Conservation (phyloP, 2,329 filamentous ascomycete genomes). For the Paraphaeosphaeria sporulosa region DNA sequence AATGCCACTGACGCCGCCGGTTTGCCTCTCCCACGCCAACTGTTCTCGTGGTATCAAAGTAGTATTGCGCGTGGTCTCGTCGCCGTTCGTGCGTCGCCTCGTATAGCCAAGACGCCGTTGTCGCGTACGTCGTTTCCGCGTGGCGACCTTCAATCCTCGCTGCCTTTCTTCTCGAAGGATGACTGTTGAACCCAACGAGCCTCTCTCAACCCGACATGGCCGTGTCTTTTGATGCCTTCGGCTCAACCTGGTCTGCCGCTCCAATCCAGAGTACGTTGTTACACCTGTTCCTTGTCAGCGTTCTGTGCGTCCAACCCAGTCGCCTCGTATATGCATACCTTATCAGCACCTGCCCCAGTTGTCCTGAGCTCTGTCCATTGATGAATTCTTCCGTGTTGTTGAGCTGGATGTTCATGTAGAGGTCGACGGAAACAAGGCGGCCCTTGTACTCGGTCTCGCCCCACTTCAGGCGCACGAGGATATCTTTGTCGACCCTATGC, state of each 20-base stretch:
- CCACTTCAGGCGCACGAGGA: slow-evolving; percentile 96
- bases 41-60: slow-evolving; percentile 24
- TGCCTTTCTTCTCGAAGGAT: slow-evolving; percentile 1
- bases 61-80: slow-evolving; percentile 15
- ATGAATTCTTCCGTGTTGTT: slow-evolving; percentile 91
- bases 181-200: background rate
- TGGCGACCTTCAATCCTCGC: background rate
- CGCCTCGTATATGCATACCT: slow-evolving; percentile 59
- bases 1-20: slow-evolving; percentile 12
- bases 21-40: slow-evolving; percentile 18
- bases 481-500: slow-evolving; percentile 81
- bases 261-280: slow-evolving; percentile 98
- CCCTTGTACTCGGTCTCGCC: slow-evolving; percentile 98
- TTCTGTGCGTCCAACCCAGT: background rate
- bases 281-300: slow-evolving; percentile 63
- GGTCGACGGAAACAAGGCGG: slow-evolving; percentile 88
- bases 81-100: slow-evolving; percentile 5
- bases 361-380: slow-evolving; percentile 82
- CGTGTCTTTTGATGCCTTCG: slow-evolving; percentile 51
- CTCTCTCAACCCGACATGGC: slow-evolving; percentile 50
- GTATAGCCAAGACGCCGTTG: background rate
- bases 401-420: slow-evolving; percentile 99
- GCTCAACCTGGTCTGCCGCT: slow-evolving; percentile 57
- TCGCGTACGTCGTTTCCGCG: background rate
- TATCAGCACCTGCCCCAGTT: slow-evolving; percentile 90